These are phyloP conservation scores for Heracleum sosnowskyi DNA, from an alignment of 129 eudicot genomes.

Conservation along the genomic window DNA sequence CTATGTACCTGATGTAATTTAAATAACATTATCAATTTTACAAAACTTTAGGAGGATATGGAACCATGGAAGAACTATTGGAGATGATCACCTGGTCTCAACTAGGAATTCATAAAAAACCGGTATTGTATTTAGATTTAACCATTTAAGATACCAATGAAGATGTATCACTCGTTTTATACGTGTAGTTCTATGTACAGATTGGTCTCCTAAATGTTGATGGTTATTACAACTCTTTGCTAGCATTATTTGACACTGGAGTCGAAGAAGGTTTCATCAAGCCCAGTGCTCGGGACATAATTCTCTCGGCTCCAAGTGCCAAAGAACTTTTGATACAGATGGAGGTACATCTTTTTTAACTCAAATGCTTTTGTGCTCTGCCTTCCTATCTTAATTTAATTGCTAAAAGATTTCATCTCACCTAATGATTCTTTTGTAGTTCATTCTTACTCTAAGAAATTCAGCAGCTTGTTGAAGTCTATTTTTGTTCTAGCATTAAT, in stretches of 20 bases:
- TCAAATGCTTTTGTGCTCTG: not conserved
- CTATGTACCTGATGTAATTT: not conserved
- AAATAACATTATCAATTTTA: not conserved
- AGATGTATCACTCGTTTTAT: not conserved
- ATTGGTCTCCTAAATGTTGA: slow-evolving; percentile 87
- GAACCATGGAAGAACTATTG: slow-evolving; percentile 88
- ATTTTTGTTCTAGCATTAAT: not conserved
- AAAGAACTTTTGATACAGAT: slow-evolving; percentile 58
- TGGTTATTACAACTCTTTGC: slow-evolving; percentile 80
- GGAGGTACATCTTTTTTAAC: slow-evolving; percentile 49
- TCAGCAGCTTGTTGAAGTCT: not conserved
- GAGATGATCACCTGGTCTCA: slow-evolving; percentile 99
- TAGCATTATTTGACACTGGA: slow-evolving; percentile 82
- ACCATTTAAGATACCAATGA: not conserved
- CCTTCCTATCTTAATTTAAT: not conserved
- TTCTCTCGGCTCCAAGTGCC: slow-evolving; percentile 77
- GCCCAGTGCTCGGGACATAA: slow-evolving; percentile 65
- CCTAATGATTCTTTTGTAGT: not conserved
- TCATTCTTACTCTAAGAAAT: not conserved
- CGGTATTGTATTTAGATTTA: slow-evolving; percentile 32
- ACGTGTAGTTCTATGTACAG: slow-evolving; percentile 27
- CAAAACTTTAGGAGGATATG: slow-evolving; percentile 70
- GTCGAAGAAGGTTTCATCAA: slow-evolving; percentile 95
- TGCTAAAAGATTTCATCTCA: not conserved
- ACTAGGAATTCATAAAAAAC: slow-evolving; percentile 86